Evolutionary conservation across 495 filamentous ascomycete genomes (phyloP), one percentile per base, ranked within the genome.

Genomic region (Penicillium longicatenatum): DNA sequence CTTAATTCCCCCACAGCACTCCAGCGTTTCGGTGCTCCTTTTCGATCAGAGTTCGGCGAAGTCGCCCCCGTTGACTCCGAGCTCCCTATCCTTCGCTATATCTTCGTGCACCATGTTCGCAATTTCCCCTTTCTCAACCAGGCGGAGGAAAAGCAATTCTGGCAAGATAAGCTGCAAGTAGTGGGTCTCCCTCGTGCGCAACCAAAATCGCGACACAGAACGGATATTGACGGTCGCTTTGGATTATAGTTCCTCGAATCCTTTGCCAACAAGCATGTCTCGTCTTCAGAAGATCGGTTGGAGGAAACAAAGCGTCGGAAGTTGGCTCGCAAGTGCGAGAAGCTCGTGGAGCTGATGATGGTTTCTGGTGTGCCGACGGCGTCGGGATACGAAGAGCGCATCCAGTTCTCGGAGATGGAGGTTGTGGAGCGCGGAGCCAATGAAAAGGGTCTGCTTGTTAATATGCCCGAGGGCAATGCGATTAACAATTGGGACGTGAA

Each of bases 291-390:
- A 70, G 94, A 98, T 66, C 84, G 94, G 9, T 74, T 97, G 47
- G 94, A 98, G 70, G 91, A 97, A 71, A 98, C 95, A 3, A 98
- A 98, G 81, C 82, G 94, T 43, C 81, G 86, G 67, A 98, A 98
- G 75, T 75, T 98, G 52, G 93, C 95, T 0, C 75, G 88, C 53
- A 98, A 98, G 81, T 90, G 90, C 29, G 86, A 92, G 69, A 98
- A 98, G 79, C 75, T 98, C 50, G 89, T 98, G 29, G 94, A 98
- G 75, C 78, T 98, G 56, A 98, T 98, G 94, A 97, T 98, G 92
- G 95, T 98, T 17, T 97, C 92, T 4, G 94, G 95, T 5, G 87
- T 98, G 47, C 92, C 89, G 20, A 98, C 94, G 2, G 92, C 94
- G 16, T 97, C 92, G 17, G 94, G 94, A 3, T 98, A 98, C 65